phyloP scores from a whole-genome alignment of 768 basidiomycete genomes.

The Mrakia frigida region DNA sequence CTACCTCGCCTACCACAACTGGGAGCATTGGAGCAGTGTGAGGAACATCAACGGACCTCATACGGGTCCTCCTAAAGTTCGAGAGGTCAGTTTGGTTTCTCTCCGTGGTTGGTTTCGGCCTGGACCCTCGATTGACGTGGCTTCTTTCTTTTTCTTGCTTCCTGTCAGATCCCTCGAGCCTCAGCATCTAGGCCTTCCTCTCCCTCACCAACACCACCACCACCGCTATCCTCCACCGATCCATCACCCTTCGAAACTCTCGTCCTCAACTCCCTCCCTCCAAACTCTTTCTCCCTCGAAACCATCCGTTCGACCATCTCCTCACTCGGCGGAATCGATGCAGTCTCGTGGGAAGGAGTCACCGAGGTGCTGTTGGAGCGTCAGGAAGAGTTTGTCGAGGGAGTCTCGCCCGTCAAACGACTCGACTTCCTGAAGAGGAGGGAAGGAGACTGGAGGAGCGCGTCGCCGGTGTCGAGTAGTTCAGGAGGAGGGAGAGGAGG shows the following conservation, averaged over 20 bases:
- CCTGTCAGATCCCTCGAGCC: background rate
- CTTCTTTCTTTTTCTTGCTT: background rate
- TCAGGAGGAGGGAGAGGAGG: background rate
- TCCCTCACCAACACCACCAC: background rate
- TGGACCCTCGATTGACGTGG: background rate
- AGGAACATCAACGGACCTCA: conserved; percentile 81
- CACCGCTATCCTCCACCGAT: background rate
- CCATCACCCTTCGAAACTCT: conserved; percentile 22
- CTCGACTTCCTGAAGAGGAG: background rate
- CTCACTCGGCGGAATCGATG: conserved; percentile 3
- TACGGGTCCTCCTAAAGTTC: conserved; percentile 48
- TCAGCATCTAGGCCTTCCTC: background rate
- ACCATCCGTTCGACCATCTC: conserved; percentile 1
- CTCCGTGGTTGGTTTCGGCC: background rate
- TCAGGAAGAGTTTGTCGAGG: conserved; percentile 10
- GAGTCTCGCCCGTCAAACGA: background rate
- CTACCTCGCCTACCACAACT: conserved; percentile 42
- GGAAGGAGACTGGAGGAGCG: background rate
- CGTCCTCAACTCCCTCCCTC: conserved; percentile 25
- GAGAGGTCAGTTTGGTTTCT: conserved; percentile 16
- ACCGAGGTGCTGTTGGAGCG: conserved; percentile 29
- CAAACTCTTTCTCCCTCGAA: conserved; percentile 15
- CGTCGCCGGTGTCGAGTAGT: background rate
- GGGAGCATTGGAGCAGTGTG: conserved; percentile 93
- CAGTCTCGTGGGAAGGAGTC: conserved; percentile 25